Evolutionary conservation across 2,329 filamentous ascomycete species (phyloP).

Genomic region (Metarhizium rileyi): DNA sequence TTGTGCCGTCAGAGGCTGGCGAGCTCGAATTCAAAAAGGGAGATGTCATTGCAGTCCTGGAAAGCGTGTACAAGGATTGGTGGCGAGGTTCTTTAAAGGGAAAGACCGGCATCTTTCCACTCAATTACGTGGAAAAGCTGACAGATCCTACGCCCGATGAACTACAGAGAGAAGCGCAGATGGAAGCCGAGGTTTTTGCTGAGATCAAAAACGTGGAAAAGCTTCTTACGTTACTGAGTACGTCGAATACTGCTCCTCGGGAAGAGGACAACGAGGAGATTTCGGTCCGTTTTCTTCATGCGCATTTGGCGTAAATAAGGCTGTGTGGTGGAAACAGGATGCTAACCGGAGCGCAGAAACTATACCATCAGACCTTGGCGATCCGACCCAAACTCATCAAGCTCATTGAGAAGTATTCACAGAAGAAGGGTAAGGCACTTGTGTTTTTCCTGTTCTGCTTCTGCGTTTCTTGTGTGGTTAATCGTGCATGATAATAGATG

Average conservation of each 20-base stretch:
- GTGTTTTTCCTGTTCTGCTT: neutral
- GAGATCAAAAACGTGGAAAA: constrained; percentile 57
- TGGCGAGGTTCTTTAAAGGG: constrained; percentile 94
- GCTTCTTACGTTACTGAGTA: constrained; percentile 81
- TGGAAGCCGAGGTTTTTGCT: constrained; percentile 66
- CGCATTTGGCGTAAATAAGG: neutral
- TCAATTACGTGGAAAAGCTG: constrained; percentile 98
- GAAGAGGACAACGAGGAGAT: constrained; percentile 97
- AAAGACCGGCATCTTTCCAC: constrained; percentile 92
- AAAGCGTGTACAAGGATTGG: constrained; percentile 99
- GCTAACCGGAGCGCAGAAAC: constrained; percentile 43
- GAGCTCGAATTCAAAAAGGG: constrained; percentile 95
- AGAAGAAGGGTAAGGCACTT: constrained; percentile 93
- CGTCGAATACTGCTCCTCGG: constrained; percentile 67
- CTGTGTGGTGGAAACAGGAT: neutral
- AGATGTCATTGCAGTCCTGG: constrained; percentile 91
- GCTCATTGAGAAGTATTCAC: constrained; percentile 96
- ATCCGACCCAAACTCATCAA: constrained; percentile 97
- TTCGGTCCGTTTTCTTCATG: constrained; percentile 43
- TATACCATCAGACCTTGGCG: constrained; percentile 85
- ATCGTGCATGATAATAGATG: constrained; percentile 52
- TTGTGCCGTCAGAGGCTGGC: constrained; percentile 84
- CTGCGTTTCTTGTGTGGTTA: neutral
- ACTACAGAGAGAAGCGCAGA: constrained; percentile 88
- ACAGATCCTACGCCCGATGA: constrained; percentile 91